Conservation (phyloP, 495 filamentous ascomycete genomes). For the Beverwykella pulmonaria region DNA sequence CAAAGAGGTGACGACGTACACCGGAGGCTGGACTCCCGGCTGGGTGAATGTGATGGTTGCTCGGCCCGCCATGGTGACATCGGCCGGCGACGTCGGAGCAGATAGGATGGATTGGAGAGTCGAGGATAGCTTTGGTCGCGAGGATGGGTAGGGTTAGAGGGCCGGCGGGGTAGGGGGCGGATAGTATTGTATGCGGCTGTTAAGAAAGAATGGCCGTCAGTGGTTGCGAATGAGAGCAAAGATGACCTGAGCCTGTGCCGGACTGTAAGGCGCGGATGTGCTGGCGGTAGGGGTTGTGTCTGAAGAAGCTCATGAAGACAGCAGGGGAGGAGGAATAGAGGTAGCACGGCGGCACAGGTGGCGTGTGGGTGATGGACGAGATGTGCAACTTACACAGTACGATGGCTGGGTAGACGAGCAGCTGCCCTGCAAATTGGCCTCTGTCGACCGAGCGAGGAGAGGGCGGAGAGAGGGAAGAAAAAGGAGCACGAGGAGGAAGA, state of each 20-base stretch:
- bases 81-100: not conserved
- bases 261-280: constrained; percentile 16
- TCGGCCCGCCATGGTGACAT: constrained; percentile 11
- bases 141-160: not conserved
- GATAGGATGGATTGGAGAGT: not conserved
- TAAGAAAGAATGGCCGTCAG: constrained; percentile 13
- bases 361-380: not conserved
- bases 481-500: not conserved
- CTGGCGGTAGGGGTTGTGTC: constrained; percentile 15
- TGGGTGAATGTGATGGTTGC: constrained; percentile 62
- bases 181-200: not conserved
- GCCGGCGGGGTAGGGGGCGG: not conserved
- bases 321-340: constrained; percentile 13
- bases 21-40: constrained; percentile 58
- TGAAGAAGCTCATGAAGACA: constrained; percentile 25
- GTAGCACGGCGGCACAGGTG: not conserved
- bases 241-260: constrained; percentile 5
- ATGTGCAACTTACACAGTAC: not conserved
- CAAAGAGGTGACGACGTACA: constrained; percentile 69
- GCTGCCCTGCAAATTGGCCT: not conserved
- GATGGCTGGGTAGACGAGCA: not conserved
- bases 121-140: not conserved
- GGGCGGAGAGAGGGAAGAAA: not conserved
- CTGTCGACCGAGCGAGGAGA: not conserved
- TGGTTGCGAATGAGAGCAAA: constrained; percentile 9